Base-by-base conservation (phyloP, 768 basidiomycete species). In the Leccinum arenicola region DNA sequence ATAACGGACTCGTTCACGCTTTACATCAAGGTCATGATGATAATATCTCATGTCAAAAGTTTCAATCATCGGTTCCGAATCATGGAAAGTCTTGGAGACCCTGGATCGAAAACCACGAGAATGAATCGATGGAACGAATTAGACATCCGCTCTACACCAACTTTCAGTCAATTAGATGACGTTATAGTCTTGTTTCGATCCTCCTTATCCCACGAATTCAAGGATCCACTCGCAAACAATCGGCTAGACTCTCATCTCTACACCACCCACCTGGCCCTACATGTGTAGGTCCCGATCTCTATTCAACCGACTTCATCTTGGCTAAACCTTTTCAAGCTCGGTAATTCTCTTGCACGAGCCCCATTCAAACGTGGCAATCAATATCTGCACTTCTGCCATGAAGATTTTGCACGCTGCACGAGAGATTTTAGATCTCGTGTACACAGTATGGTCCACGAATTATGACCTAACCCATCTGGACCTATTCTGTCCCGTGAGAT, bases 311-410 rank as follows among this genome's bases (percentile, higher is more conserved):
- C 75, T 76, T 11, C 75, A 80, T 71, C 61, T 75, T 70, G 8
- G 50, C 17, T 50, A 50, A 25, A 51, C 14, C 36, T 27, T 29
- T 64, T 33, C 50, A 62, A 92, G 90, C 12, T 82, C 87, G 6
- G 82, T 75, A 14, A 86, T 92, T 54, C 75, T 90, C 19, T 73
- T 92, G 45, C 90, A 91, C 64, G 90, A 92, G 62, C 87, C 88
- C 3, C 88, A 90, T 66, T 88, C 89, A 17, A 81, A 83, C 59
- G 76, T 87, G 50, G 76, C 77, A 25, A 75, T 72, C 50, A 77
- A 78, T 17, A 82, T 82, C 36, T 91, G 89, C 64, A 77, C 84
- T 45, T 90, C 88, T 45, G 85, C 88, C 14, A 77, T 84, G 63
- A 87, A 84, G 66, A 85, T 91, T 31, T 74, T 91, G 8, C 81